These are phyloP conservation scores for Cryptococcus jaspeensis DNA, from an alignment of 1,284 basidiomycete species.

Conservation along the genomic window DNA sequence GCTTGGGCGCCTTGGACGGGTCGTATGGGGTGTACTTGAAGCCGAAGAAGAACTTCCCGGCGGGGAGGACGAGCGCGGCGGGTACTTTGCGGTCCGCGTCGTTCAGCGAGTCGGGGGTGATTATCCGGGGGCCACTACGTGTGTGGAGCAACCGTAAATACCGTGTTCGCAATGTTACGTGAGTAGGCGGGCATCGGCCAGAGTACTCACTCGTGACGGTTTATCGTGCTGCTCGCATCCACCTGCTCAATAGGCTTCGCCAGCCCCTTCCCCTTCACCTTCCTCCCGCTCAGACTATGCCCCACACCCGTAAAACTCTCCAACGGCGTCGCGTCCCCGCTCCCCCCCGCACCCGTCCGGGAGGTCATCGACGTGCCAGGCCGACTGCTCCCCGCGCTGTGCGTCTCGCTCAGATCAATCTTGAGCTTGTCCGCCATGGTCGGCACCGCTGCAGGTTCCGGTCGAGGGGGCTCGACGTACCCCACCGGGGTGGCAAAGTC, in stretches of 20 bases:
- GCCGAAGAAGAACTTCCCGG: conserved; percentile 92
- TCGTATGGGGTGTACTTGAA: conserved; percentile 73
- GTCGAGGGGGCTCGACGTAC: conserved; percentile 84
- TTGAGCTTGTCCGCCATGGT: conserved; percentile 98
- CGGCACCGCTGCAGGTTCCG: conserved; percentile 72
- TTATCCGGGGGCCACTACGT: conserved; percentile 72
- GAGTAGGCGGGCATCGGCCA: neutral
- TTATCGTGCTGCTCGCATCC: conserved; percentile 79
- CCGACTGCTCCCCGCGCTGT: conserved; percentile 67
- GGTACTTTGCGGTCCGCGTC: conserved; percentile 78
- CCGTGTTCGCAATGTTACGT: neutral
- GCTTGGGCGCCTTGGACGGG: conserved; percentile 50
- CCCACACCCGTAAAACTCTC: conserved; percentile 94
- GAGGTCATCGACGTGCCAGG: conserved; percentile 59
- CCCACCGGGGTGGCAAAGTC: conserved; percentile 63
- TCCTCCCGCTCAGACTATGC: conserved; percentile 79
- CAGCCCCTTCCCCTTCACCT: conserved; percentile 89
- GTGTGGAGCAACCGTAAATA: neutral
- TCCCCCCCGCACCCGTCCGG: conserved; percentile 38
- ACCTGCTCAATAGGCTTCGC: conserved; percentile 77
- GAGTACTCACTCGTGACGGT: conserved; percentile 77
- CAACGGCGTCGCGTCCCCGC: conserved; percentile 57
- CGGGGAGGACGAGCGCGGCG: conserved; percentile 83
- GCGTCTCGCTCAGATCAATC: conserved; percentile 82
- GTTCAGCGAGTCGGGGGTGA: conserved; percentile 73